Conservation (phyloP, 306 rosid genomes). For the Vigna reflexopilosa region DNA sequence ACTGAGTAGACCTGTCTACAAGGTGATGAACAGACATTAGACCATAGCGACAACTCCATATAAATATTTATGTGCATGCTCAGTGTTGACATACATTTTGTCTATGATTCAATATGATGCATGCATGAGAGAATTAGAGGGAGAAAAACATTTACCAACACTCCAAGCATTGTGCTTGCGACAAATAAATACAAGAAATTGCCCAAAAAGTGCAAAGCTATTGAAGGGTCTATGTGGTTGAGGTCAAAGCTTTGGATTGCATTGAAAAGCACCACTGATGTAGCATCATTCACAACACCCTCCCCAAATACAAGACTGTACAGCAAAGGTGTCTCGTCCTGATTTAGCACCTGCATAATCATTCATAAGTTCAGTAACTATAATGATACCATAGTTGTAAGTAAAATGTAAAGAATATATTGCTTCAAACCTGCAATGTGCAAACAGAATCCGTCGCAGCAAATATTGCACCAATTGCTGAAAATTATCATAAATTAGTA, state of each 20-base stretch:
- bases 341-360: constrained; percentile 85
- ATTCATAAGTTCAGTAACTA: constrained; percentile 44
- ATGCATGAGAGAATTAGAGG: constrained; percentile 22
- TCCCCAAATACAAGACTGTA: constrained; percentile 99
- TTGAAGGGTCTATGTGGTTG: constrained; percentile 57
- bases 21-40: constrained; percentile 52
- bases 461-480: constrained; percentile 98
- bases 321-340: constrained; percentile 97
- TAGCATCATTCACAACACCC: constrained; percentile 98
- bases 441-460: constrained; percentile 99
- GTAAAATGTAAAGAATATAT: constrained; percentile 34
- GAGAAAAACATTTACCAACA: constrained; percentile 63
- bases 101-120: neutral
- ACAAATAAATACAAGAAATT: constrained; percentile 82
- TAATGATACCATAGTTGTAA: constrained; percentile 30
- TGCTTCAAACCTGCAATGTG: constrained; percentile 86
- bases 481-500: constrained; percentile 38
- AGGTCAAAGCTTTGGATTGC: constrained; percentile 96
- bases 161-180: constrained; percentile 90
- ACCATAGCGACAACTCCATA: constrained; percentile 35
- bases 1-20: constrained; percentile 90
- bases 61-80: constrained; percentile 21
- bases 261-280: constrained; percentile 98
- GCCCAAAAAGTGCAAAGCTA: constrained; percentile 71
- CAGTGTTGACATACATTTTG: constrained; percentile 1